Base-by-base conservation (phyloP, 2,329 filamentous ascomycete genomes). In the Xylaria arbuscula region DNA sequence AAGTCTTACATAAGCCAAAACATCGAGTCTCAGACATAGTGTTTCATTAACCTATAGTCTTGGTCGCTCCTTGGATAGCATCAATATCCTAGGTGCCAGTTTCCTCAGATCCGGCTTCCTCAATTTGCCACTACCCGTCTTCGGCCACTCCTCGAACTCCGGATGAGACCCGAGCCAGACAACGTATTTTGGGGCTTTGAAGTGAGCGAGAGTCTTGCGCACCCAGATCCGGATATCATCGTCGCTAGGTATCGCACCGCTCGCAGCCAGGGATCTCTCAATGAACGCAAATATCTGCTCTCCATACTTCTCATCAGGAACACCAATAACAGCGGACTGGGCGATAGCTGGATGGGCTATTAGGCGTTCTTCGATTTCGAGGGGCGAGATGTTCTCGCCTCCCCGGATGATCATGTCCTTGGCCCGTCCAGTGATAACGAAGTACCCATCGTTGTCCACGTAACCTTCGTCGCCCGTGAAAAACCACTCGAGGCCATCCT, bases 291-390 rank as follows among this genome's bases (percentile, higher is more conserved):
- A 45, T 15, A 45, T 45, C 40, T 45, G 40, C n/a, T 45, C 40
- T 45, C 40, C 40, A n/a, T 45, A 45, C 40, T 45, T 45, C 15
- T 45, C 6, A 45, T 45, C 40, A 45, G 40, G 15, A 1, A 45
- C 40, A 3, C 40, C 15, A 17, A 45, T 45, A 17, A 45, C 40
- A 45, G 40, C 15, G n/a, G 40, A 45, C 40, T 45, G 40, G 10
- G 48, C 48, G 17, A 51, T 51, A 3, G 48, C 9, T 1, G 19
- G 48, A 17, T 51, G 48, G 13, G 22, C 8, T 24, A 51, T 32
- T 15, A 51, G 22, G 15, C 48, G 48, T 24, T 51, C 48, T 24
- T 51, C 48, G 48, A 51, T 51, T 32, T 51, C 48, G 10, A 51
- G 24, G 7, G 48, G 48, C 6, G 22, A 51, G 22, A 51, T 51